A percentile compares a stretch with the other conserved stretches of the same genome.
Evolutionary conservation across 768 basidiomycete species (phyloP).

Genomic region (Phylloporus arenicola): DNA sequence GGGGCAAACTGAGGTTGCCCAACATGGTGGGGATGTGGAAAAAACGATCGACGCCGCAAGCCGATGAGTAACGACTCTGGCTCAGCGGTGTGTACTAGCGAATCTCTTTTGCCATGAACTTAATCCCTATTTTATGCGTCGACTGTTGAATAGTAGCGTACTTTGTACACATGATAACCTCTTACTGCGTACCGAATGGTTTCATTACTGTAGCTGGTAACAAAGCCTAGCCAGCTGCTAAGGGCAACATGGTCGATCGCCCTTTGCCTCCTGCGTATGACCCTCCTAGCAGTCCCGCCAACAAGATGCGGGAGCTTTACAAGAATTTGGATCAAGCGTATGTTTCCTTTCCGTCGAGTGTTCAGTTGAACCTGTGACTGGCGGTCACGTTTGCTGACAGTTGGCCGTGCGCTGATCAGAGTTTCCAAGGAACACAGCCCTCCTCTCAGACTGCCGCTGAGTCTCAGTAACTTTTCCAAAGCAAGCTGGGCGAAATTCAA

Average conservation of each 20-base stretch:
- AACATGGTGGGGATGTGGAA: neutral
- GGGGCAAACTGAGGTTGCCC: neutral
- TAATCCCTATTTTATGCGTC: neutral
- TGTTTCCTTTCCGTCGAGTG: neutral
- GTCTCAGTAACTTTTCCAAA: slow-evolving; percentile 11
- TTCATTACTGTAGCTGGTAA: no score
- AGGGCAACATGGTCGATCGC: slow-evolving; percentile 14
- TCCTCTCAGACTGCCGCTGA: no score
- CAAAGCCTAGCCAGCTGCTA: no score
- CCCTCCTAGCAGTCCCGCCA: slow-evolving; percentile 10
- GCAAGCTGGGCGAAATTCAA: no score
- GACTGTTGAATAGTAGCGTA: neutral
- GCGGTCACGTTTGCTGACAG: slow-evolving; percentile 4
- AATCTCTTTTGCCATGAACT: neutral
- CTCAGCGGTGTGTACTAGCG: neutral
- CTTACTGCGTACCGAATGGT: no score
- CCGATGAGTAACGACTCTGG: neutral
- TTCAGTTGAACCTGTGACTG: neutral
- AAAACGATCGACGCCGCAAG: neutral
- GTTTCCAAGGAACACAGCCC: slow-evolving; percentile 11
- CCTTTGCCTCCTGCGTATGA: slow-evolving; percentile 16
- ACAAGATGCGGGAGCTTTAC: slow-evolving; percentile 1
- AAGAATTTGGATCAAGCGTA: neutral
- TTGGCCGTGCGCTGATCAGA: slow-evolving; percentile 12
- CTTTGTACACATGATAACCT: no score